Conservation (phyloP, 305 asterid species). For the Solanum hybrid region DNA sequence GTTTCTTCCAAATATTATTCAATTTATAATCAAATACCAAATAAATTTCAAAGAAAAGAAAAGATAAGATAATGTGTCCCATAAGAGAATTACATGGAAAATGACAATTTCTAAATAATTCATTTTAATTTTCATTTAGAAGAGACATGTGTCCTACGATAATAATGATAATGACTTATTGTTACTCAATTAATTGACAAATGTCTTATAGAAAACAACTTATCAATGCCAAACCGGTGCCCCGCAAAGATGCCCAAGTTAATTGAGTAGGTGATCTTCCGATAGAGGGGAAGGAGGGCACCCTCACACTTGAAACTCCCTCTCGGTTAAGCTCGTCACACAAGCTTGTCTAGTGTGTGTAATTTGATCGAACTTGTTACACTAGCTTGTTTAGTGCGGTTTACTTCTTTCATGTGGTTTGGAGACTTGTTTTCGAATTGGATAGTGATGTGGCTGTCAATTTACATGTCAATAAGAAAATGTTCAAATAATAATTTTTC, state of each 20-base stretch:
- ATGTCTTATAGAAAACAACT: not conserved
- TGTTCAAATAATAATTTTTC: not conserved
- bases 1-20: not conserved
- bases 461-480: not conserved
- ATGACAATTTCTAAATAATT: not conserved
- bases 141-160: not conserved
- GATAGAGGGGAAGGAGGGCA: not conserved
- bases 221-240: not conserved
- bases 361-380: not conserved
- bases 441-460: rapidly evolving
- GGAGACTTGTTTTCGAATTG: not conserved
- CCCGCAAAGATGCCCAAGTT: not conserved
- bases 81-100: not conserved
- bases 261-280: not conserved
- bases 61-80: not conserved
- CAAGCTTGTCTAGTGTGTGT: not conserved
- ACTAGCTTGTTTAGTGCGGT: rapidly evolving
- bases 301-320: not conserved
- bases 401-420: not conserved
- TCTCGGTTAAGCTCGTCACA: not conserved
- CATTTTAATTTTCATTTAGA: not conserved
- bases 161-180: not conserved
- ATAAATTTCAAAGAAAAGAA: not conserved
- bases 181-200: not conserved
- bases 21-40: not conserved